Percentiles rank a stretch among this genome's conserved stretches.
Evolutionary conservation across 2,329 filamentous ascomycete species (phyloP).

Genomic region (Pseudophaeomoniella oleicola): DNA sequence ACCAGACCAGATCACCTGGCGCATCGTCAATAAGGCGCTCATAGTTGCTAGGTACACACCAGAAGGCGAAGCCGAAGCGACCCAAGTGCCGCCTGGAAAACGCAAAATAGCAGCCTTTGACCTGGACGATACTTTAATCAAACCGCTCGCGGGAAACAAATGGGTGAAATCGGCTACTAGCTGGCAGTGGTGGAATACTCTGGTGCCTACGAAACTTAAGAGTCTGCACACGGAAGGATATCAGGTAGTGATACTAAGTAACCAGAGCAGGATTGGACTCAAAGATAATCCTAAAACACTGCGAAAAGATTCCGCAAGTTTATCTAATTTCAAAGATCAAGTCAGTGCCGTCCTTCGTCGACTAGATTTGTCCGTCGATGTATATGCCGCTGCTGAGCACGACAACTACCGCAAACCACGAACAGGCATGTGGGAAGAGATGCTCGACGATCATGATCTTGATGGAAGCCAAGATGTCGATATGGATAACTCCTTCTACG

Average conservation of each 20-base stretch:
- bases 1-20: conserved; percentile 61
- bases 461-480: conserved; percentile 46
- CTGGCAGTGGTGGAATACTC: conserved; percentile 86
- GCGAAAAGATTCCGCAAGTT: conserved; percentile 51
- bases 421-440: conserved; percentile 70
- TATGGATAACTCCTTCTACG: conserved; percentile 58
- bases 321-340: conserved; percentile 73
- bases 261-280: conserved; percentile 71
- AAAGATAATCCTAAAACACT: conserved; percentile 58
- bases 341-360: conserved; percentile 52
- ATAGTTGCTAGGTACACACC: conserved; percentile 55
- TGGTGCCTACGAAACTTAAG: conserved; percentile 53
- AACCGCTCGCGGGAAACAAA: conserved; percentile 63
- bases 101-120: conserved; percentile 30
- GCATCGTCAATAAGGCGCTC: conserved; percentile 50
- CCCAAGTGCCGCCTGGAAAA: conserved; percentile 4
- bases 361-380: conserved; percentile 58
- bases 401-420: conserved; percentile 80
- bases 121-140: conserved; percentile 72
- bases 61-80: conserved; percentile 5
- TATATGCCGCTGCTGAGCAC: conserved; percentile 76
- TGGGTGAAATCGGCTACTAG: conserved; percentile 58
- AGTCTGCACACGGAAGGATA: conserved; percentile 61
- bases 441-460: conserved; percentile 47
- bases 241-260: conserved; percentile 66